phyloP scores from a whole-genome alignment of 371 early-diverging fungal species.

The Rhizopus delemar region DNA sequence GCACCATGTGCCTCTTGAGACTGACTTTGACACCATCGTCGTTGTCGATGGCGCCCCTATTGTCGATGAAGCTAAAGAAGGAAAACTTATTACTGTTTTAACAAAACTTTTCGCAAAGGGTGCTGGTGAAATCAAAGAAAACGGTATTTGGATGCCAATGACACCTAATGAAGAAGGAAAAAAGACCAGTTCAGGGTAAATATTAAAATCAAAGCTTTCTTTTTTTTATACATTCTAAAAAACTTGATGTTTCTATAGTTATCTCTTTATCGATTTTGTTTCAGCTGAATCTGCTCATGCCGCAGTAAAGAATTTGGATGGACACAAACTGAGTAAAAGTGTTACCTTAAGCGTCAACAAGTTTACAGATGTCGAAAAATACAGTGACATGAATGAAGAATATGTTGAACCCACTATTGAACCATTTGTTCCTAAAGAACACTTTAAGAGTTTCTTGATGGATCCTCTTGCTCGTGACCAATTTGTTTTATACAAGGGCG shows the following conservation, averaged over 20 bases:
- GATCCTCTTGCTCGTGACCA: constrained; percentile 91
- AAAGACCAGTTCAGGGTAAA: constrained; percentile 79
- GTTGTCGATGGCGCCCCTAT: constrained; percentile 92
- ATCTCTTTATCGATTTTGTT: constrained; percentile 92
- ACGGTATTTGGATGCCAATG: constrained; percentile 89
- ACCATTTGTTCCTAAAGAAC: constrained; percentile 79
- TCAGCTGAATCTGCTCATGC: constrained; percentile 81
- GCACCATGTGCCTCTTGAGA: constrained; percentile 65
- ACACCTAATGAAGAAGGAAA: constrained; percentile 70
- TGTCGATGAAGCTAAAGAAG: constrained; percentile 86
- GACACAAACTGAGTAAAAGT: constrained; percentile 78
- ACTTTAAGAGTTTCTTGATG: constrained; percentile 87
- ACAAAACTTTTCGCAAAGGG: constrained; percentile 77
- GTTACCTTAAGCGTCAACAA: constrained; percentile 84
- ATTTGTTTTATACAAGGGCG: constrained; percentile 83
- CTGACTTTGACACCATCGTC: constrained; percentile 82
- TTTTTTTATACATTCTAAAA: no score
- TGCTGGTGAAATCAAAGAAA: constrained; percentile 78
- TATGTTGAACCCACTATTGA: constrained; percentile 72
- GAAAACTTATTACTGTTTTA: constrained; percentile 78
- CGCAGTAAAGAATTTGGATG: constrained; percentile 80
- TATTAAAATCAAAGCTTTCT: neutral
- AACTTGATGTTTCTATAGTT: constrained; percentile 51
- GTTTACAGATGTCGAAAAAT: constrained; percentile 91
- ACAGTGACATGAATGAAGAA: constrained; percentile 71